A percentile compares a stretch with the other conserved stretches of the same genome.
phyloP scores from a whole-genome alignment of 2,329 filamentous ascomycete genomes.

The Verticillium longisporum region DNA sequence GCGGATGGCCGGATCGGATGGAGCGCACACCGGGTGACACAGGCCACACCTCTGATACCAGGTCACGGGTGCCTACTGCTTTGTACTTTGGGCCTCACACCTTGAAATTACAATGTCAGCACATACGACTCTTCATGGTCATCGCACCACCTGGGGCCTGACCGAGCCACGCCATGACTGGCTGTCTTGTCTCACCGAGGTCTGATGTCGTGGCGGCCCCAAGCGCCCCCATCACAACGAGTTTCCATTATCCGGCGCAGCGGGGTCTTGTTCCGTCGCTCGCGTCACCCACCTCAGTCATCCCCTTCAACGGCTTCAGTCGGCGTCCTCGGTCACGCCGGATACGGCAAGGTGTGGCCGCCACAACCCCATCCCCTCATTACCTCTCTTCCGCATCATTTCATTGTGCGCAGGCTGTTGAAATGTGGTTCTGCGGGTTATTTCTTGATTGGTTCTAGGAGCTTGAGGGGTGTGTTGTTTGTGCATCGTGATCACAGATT shows the following conservation, averaged over 20 bases:
- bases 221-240: background rate
- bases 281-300: background rate
- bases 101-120: background rate
- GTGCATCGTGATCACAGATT: background rate
- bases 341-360: constrained; percentile 2
- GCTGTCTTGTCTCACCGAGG: background rate
- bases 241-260: background rate
- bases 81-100: background rate
- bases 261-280: background rate
- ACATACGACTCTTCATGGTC: background rate
- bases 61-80: background rate
- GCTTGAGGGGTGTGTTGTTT: background rate
- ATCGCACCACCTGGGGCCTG: background rate
- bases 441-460: background rate
- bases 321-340: background rate
- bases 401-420: background rate
- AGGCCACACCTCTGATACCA: background rate
- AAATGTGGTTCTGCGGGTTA: background rate
- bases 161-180: background rate
- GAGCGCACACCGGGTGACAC: background rate
- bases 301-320: background rate
- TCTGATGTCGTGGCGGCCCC: background rate
- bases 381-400: background rate
- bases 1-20: background rate
- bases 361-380: background rate